These are phyloP conservation scores for Cardamine resedifolia DNA, from an alignment of 345 rosid species.

Conservation along the genomic window DNA sequence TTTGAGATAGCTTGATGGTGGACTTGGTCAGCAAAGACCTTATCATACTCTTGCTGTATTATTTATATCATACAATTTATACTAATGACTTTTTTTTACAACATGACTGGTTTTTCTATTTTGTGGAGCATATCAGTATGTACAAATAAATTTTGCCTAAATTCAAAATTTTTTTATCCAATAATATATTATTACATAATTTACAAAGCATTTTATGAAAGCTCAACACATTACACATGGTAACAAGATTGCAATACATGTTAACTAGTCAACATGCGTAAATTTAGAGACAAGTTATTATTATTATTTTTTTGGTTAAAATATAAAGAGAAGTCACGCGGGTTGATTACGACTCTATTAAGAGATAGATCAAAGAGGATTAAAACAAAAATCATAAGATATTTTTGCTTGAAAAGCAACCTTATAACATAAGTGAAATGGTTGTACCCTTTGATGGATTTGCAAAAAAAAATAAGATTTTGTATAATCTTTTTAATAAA, in stretches of 20 bases:
- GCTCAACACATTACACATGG: background rate
- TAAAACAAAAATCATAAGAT: background rate
- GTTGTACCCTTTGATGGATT: background rate
- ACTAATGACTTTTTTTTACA: background rate
- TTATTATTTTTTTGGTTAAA: too few species aligned
- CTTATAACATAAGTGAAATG: background rate
- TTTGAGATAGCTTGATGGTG: conserved; percentile 8
- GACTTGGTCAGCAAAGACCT: conserved; percentile 36
- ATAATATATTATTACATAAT: background rate
- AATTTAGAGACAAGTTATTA: too few species aligned
- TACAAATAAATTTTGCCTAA: background rate
- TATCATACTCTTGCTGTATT: conserved; percentile 6
- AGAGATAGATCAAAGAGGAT: background rate
- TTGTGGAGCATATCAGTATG: background rate
- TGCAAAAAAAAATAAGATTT: background rate
- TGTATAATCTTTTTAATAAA: background rate
- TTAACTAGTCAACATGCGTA: too few species aligned
- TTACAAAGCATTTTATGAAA: background rate
- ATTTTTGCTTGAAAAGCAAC: background rate
- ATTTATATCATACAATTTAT: background rate
- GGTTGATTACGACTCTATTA: background rate
- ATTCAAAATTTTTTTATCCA: background rate
- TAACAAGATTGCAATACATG: background rate
- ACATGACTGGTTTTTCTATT: background rate
- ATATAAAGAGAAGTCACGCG: background rate